Evolutionary conservation across 2,329 filamentous ascomycete species (phyloP).

Genomic region (Fusarium napiforme): DNA sequence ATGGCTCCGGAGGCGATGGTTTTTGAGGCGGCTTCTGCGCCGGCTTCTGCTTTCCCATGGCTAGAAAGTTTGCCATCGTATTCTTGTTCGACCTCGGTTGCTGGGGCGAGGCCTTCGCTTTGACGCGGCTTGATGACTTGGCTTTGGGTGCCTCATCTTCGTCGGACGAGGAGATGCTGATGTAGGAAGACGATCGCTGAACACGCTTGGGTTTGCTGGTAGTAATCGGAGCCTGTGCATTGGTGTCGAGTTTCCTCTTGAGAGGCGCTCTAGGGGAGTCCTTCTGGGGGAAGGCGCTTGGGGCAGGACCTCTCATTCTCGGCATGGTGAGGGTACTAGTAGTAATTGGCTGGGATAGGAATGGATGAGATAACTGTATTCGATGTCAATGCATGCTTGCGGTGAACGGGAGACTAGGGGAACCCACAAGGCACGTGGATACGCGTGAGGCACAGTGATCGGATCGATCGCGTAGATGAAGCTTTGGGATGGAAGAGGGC

Average conservation of each 20-base stretch:
- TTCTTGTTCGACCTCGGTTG: not conserved
- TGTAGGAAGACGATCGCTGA: not conserved
- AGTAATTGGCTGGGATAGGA: no score
- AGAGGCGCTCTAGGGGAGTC: not conserved
- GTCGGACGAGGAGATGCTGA: not conserved
- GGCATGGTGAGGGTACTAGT: not conserved
- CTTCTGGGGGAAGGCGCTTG: not conserved
- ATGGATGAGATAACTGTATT: not conserved
- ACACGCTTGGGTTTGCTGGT: not conserved
- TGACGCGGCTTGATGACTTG: not conserved
- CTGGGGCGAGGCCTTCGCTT: not conserved
- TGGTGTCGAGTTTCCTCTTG: not conserved
- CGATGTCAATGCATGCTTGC: not conserved
- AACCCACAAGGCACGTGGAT: not conserved
- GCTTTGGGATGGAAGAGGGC: not conserved
- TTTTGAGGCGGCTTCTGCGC: not conserved
- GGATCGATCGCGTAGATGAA: not conserved
- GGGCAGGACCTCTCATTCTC: not conserved
- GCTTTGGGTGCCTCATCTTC: not conserved
- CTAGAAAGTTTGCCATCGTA: not conserved
- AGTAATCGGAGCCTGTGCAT: not conserved
- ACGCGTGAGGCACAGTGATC: not conserved
- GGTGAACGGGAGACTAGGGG: not conserved
- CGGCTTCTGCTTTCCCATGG: not conserved
- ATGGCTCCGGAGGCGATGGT: no score